phyloP scores from a whole-genome alignment of 1,284 basidiomycete genomes.

The Ustilago crameri region DNA sequence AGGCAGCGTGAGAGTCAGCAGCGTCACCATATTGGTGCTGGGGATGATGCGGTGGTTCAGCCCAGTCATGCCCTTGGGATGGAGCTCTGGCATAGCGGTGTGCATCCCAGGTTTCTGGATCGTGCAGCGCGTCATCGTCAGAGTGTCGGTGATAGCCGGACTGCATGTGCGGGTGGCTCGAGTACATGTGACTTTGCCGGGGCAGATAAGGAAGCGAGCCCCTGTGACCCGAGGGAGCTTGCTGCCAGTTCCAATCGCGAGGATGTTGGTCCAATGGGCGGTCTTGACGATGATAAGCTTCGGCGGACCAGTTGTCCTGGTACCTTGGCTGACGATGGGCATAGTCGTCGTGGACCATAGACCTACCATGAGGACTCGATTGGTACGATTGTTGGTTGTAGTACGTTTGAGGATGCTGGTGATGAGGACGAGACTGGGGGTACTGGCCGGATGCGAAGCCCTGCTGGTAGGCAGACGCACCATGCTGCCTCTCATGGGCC shows the following conservation, averaged over 20 bases:
- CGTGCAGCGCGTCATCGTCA: constrained; percentile 13
- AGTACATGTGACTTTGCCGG: constrained; percentile 14
- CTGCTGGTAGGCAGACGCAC: constrained; percentile 12
- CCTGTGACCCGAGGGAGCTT: constrained; percentile 16
- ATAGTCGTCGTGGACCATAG: constrained; percentile 3
- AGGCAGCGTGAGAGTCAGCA: constrained; percentile 4
- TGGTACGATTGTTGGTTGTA: constrained; percentile 15
- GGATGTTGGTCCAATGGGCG: constrained; percentile 7
- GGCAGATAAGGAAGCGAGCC: constrained; percentile 19
- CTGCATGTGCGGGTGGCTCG: constrained; percentile 8
- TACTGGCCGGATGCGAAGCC: constrained; percentile 11
- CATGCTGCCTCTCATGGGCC: constrained; percentile 32
- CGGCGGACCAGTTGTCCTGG: constrained; percentile 22
- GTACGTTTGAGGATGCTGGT: constrained; percentile 16
- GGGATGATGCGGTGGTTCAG: constrained; percentile 11
- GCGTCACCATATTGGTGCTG: constrained; percentile 16
- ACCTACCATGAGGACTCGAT: constrained; percentile 2
- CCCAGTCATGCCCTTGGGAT: constrained; percentile 13
- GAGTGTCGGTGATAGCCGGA: constrained; percentile 18
- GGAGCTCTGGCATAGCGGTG: constrained; percentile 8
- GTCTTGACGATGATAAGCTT: constrained; percentile 17
- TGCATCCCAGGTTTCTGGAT: constrained; percentile 15
- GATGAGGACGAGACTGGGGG: constrained; percentile 15
- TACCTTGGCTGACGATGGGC: constrained; percentile 15
- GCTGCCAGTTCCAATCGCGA: constrained; percentile 31